Base-by-base conservation (phyloP, 306 rosid species). In the Fagus sylvatica region DNA sequence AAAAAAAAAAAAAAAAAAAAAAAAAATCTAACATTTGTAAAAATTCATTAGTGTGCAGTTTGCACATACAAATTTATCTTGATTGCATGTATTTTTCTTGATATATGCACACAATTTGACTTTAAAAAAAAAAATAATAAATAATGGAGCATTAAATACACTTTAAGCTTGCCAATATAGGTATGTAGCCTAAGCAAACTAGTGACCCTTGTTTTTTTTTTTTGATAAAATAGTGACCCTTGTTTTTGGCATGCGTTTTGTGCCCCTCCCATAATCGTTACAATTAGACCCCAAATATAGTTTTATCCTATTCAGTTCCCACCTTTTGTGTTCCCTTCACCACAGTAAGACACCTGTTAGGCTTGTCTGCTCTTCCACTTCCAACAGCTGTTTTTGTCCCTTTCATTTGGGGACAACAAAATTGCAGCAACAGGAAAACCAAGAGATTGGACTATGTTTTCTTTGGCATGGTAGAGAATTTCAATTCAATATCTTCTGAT, bases 341-440 rank as follows among this genome's bases (percentile, higher is more conserved):
- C 53, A 69, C 4, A 67, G 75, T 65, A 53, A 7, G 53, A 75
- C 76, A 75, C 16, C 54, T 34, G 82, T 79, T 49, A 67, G 69
- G 67, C 54, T 53, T 83, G 86, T 88, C 86, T 85, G 59, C 76
- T n/a, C 62, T 69, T 34, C 9, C 56, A 69, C 65, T 6, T 13
- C 32, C 72, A 75, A 40, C 42, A 36, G 17, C 9, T 37, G 22
- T 9, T 17, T 7, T 33, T 19, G 88, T 80, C 83, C 33, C 55
- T 71, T 84, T 86, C 88, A 71, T 30, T 30, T 46, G 86, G 66
- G 41, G 82, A 87, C 95, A 82, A 4, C 3, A 72, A 71, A 53
- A 59, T 40, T 16, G 34, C 19, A 12, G 2, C 7, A 42, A 34
- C 5, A 5, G 8, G 10, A 15, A 46, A 34, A 56, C 22, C 28